A percentile compares a stretch with the other conserved stretches of the same genome.
phyloP scores from a whole-genome alignment of 495 filamentous ascomycete genomes.

The Polyplosphaeria fusca region DNA sequence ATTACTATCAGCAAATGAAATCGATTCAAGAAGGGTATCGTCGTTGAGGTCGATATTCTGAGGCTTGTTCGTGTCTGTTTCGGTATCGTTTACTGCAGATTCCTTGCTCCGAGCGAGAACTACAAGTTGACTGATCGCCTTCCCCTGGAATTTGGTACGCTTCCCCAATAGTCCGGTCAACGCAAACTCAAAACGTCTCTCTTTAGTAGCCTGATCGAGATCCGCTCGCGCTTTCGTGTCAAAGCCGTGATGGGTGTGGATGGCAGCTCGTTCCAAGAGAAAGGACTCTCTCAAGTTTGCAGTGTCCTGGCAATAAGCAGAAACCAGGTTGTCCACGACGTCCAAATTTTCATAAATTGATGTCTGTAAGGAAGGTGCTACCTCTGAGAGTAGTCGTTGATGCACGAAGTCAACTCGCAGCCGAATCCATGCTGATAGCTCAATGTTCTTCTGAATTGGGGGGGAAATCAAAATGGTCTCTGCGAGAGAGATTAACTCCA shows the following conservation, averaged over 20 bases:
- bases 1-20: constrained; percentile 63
- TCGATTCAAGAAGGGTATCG: constrained; percentile 85
- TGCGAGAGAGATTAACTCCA: constrained; percentile 78
- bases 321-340: too few relatives aligned
- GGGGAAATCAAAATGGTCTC: constrained; percentile 61
- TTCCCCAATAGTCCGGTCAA: constrained; percentile 86
- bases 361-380: constrained; percentile 62
- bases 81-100: constrained; percentile 3
- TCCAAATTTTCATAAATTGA: constrained; percentile 54
- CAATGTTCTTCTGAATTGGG: constrained; percentile 44
- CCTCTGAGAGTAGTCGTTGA: constrained; percentile 80
- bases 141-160: constrained; percentile 87
- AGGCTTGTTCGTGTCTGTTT: constrained; percentile 46
- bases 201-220: constrained; percentile 59
- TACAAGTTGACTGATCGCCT: constrained; percentile 84
- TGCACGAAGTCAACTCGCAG: constrained; percentile 79
- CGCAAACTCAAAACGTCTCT: constrained; percentile 72
- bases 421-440: constrained; percentile 44
- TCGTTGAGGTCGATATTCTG: constrained; percentile 75
- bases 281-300: too few relatives aligned
- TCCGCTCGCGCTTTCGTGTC: constrained; percentile 72
- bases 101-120: constrained; percentile 76
- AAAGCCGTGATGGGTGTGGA: constrained; percentile 80
- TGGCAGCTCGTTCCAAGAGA: constrained; percentile 74
- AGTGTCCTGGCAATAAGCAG: too few relatives aligned